These are phyloP conservation scores for Epicoccum sorghinum DNA, from an alignment of 2,329 filamentous ascomycete species.

Conservation along the genomic window DNA sequence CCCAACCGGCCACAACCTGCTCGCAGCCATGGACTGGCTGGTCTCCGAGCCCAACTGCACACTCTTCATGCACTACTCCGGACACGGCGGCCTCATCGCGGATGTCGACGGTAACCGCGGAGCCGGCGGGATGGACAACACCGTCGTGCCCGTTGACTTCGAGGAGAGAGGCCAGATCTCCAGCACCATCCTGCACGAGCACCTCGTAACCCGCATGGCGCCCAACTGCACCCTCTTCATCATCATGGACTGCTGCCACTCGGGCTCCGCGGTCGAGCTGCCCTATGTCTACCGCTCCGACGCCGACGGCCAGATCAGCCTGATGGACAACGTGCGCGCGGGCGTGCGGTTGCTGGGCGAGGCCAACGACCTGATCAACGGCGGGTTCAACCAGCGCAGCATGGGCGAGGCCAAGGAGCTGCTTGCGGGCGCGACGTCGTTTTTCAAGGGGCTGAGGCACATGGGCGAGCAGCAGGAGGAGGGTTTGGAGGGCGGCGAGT, in stretches of 20 bases:
- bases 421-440: slow-evolving; percentile 59
- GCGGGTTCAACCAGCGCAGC: slow-evolving; percentile 58
- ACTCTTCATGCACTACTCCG: slow-evolving; percentile 64
- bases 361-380: slow-evolving; percentile 57
- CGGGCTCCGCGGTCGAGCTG: slow-evolving; percentile 64
- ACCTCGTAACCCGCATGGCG: slow-evolving; percentile 59
- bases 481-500: slow-evolving; percentile 42
- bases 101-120: slow-evolving; percentile 51
- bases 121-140: slow-evolving; percentile 51
- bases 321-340: slow-evolving; percentile 62
- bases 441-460: slow-evolving; percentile 60
- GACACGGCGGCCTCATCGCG: slow-evolving; percentile 62
- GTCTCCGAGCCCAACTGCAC: slow-evolving; percentile 59
- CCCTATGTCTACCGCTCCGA: slow-evolving; percentile 65
- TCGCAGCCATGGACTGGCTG: slow-evolving; percentile 65
- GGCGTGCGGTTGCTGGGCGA: slow-evolving; percentile 59
- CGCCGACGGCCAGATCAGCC: slow-evolving; percentile 61
- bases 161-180: slow-evolving; percentile 60
- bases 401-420: slow-evolving; percentile 59
- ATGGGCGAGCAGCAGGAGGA: slow-evolving; percentile 55
- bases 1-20: slow-evolving; percentile 52
- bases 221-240: slow-evolving; percentile 60
- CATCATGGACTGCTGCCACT: slow-evolving; percentile 68
- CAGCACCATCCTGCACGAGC: slow-evolving; percentile 58
- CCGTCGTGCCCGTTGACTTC: slow-evolving; percentile 62